Conservation (phyloP, 2,329 filamentous ascomycete genomes). For the Botrytis byssoidea region DNA sequence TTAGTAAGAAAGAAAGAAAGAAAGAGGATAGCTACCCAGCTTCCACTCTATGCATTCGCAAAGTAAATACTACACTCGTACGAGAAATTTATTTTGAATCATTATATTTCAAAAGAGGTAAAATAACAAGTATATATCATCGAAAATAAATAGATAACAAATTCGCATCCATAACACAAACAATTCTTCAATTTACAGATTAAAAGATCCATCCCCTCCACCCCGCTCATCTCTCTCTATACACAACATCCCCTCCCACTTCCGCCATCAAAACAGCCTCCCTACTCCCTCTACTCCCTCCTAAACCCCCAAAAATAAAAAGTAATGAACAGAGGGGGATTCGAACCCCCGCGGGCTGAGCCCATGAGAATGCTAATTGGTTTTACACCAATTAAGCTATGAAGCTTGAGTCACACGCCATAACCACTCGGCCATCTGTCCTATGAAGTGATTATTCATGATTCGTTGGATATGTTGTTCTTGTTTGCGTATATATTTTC, state of each 20-base stretch:
- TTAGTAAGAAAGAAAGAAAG: neutral
- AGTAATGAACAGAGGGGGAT: slow-evolving; percentile 18
- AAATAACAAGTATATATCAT: neutral
- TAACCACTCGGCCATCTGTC: slow-evolving; percentile 20
- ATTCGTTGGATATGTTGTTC: fast-evolving
- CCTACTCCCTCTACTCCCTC: neutral
- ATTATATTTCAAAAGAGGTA: too few relatives aligned
- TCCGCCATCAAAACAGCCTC: neutral
- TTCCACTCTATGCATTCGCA: neutral
- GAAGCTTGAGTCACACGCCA: slow-evolving; percentile 23
- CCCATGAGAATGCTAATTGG: slow-evolving; percentile 18
- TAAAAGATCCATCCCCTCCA: neutral
- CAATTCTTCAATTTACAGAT: neutral
- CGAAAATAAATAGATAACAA: too few relatives aligned
- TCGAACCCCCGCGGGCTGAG: slow-evolving; percentile 21
- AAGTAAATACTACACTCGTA: neutral
- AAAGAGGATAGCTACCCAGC: neutral
- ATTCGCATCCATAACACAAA: neutral
- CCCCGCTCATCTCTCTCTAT: neutral
- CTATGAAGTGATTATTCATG: neutral
- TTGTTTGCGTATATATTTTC: neutral
- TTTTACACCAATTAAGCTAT: slow-evolving; percentile 2
- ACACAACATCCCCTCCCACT: neutral
- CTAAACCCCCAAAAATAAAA: neutral
- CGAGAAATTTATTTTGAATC: neutral